Conservation (phyloP, 2,329 filamentous ascomycete species). For the Beauveria bassiana region DNA sequence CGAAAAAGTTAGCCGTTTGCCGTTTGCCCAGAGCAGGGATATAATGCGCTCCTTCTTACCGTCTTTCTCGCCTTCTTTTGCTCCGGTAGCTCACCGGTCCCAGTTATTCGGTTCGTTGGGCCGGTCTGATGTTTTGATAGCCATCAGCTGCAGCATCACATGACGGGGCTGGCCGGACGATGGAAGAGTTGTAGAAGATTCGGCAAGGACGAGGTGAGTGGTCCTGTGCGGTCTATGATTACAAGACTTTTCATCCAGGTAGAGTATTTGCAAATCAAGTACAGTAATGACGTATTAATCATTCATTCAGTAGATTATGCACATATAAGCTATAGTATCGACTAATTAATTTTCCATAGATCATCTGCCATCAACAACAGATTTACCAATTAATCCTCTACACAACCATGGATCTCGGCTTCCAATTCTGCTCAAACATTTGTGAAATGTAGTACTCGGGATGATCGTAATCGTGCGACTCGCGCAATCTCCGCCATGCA, state of each 20-base stretch:
- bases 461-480: slow-evolving; percentile 40
- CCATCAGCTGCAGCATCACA: not conserved
- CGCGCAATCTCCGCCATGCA: slow-evolving; percentile 39
- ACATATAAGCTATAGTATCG: no score
- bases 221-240: no score
- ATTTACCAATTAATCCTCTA: not conserved
- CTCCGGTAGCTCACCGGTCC: not conserved
- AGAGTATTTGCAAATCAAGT: no score
- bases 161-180: not conserved
- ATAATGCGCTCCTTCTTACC: not conserved
- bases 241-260: no score
- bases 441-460: slow-evolving; percentile 55
- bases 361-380: no score
- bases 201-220: no score
- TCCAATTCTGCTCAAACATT: slow-evolving; percentile 49
- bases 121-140: not conserved
- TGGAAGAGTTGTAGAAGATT: no score
- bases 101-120: not conserved
- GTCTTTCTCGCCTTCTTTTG: not conserved
- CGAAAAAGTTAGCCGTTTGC: not conserved
- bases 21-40: not conserved
- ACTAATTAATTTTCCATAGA: no score
- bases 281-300: no score
- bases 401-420: slow-evolving; percentile 14
- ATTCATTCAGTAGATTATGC: no score